Conservation (phyloP, 2,329 filamentous ascomycete species). For the Didymella arachidicola region DNA sequence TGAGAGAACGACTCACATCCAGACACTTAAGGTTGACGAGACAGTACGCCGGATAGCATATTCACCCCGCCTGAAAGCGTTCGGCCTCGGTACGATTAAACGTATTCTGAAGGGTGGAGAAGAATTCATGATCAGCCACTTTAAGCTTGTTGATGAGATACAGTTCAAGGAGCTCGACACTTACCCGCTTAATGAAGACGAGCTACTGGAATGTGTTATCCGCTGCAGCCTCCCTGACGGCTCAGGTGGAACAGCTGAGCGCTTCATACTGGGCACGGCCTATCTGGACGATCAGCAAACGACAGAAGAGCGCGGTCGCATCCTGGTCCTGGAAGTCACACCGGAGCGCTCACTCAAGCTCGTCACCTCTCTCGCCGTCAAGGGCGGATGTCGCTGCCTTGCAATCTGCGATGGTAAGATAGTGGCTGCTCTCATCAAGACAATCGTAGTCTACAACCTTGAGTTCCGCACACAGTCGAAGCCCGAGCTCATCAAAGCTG, state of each 20-base stretch:
- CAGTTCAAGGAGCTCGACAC: slow-evolving; percentile 80
- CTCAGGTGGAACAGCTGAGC: slow-evolving; percentile 67
- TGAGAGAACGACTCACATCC: slow-evolving; percentile 87
- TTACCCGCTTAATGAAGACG: slow-evolving; percentile 69
- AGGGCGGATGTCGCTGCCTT: slow-evolving; percentile 81
- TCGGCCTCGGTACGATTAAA: slow-evolving; percentile 85
- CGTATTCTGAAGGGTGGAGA: slow-evolving; percentile 73
- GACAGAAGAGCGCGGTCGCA: slow-evolving; percentile 70
- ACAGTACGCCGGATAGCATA: slow-evolving; percentile 89
- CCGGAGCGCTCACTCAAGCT: slow-evolving; percentile 75
- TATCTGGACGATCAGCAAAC: slow-evolving; percentile 70
- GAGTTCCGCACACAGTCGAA: slow-evolving; percentile 63
- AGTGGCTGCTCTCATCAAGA: slow-evolving; percentile 89
- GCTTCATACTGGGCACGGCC: slow-evolving; percentile 91
- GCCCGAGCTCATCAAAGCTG: slow-evolving; percentile 70
- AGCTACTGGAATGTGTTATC: slow-evolving; percentile 86
- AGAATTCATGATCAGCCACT: slow-evolving; percentile 80
- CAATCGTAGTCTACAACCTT: slow-evolving; percentile 68
- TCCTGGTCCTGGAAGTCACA: slow-evolving; percentile 84
- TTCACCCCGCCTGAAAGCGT: slow-evolving; percentile 77
- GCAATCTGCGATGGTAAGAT: slow-evolving; percentile 76
- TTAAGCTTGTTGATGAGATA: slow-evolving; percentile 90
- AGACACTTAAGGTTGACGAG: slow-evolving; percentile 77
- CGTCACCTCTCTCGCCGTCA: slow-evolving; percentile 73
- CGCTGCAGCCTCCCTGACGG: slow-evolving; percentile 74